Conservation (phyloP, 2,329 filamentous ascomycete genomes). For the Torrubiella hemipterigena region DNA sequence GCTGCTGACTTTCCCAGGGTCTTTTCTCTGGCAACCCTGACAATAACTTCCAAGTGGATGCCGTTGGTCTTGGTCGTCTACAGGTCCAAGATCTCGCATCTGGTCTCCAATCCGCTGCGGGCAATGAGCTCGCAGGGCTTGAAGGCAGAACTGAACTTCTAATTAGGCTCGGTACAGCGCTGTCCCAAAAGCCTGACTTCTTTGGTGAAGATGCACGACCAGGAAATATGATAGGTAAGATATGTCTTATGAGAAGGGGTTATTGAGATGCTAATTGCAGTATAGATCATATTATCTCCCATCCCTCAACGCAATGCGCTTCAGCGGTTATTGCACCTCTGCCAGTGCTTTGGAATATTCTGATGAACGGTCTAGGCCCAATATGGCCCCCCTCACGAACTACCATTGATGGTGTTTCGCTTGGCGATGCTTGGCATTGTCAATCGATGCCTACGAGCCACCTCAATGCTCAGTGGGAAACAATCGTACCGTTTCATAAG, state of each 20-base stretch:
- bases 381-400: conserved; percentile 89
- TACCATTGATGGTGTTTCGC: conserved; percentile 70
- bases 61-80: conserved; percentile 60
- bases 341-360: conserved; percentile 78
- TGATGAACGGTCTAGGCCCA: conserved; percentile 74
- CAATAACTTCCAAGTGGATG: conserved; percentile 86
- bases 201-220: conserved; percentile 79
- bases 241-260: conserved; percentile 1
- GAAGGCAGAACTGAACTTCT: conserved; percentile 76
- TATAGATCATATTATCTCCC: conserved; percentile 80
- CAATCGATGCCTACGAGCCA: conserved; percentile 59
- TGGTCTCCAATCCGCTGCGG: conserved; percentile 72
- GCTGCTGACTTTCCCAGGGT: conserved; percentile 36
- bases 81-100: conserved; percentile 64
- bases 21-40: conserved; percentile 71
- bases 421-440: conserved; percentile 94
- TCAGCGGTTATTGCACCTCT: conserved; percentile 79
- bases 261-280: conserved; percentile 8
- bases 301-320: conserved; percentile 78
- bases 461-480: conserved; percentile 51
- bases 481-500: conserved; percentile 85
- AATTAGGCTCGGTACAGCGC: conserved; percentile 59
- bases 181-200: conserved; percentile 64
- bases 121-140: conserved; percentile 73
- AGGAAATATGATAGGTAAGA: conserved; percentile 83